phyloP scores from a whole-genome alignment of 345 rosid genomes.

The Salix exigua region DNA sequence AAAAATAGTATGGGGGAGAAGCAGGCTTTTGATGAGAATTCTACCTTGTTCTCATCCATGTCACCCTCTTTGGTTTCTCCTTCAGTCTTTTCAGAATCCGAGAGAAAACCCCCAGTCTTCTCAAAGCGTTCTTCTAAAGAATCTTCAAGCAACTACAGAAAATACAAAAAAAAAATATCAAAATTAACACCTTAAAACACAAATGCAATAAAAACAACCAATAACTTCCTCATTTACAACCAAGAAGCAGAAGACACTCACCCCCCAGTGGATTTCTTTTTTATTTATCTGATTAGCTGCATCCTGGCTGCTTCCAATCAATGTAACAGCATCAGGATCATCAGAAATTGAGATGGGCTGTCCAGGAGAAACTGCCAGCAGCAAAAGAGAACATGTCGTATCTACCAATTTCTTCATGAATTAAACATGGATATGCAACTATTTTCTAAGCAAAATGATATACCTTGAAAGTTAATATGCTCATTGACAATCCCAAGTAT shows the following conservation, averaged over 20 bases:
- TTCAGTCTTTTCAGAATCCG: slow-evolving; percentile 80
- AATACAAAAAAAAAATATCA: slow-evolving; percentile 2
- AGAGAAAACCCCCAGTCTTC: slow-evolving; percentile 61
- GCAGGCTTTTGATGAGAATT: slow-evolving; percentile 7
- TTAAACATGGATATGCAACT: neutral
- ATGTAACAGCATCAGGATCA: slow-evolving; percentile 73
- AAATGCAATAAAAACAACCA: neutral
- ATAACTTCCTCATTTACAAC: neutral
- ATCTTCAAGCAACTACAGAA: slow-evolving; percentile 80
- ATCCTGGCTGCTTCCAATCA: slow-evolving; percentile 70
- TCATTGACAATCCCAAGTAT: slow-evolving; percentile 90
- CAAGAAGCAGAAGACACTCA: slow-evolving; percentile 27
- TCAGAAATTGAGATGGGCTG: slow-evolving; percentile 78
- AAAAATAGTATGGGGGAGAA: neutral
- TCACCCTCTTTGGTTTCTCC: slow-evolving; percentile 86
- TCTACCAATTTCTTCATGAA: neutral
- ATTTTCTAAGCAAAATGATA: slow-evolving; percentile 8
- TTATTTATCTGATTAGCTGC: slow-evolving; percentile 65
- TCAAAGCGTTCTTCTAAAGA: slow-evolving; percentile 83
- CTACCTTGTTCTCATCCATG: slow-evolving; percentile 78
- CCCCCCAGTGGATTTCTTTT: slow-evolving; percentile 91
- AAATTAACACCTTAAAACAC: neutral
- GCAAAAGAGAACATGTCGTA: slow-evolving; percentile 11
- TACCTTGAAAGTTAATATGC: slow-evolving; percentile 88
- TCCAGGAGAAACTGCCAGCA: slow-evolving; percentile 80